Conservation (phyloP, 305 asterid genomes). For the Fraxinus nigra region DNA sequence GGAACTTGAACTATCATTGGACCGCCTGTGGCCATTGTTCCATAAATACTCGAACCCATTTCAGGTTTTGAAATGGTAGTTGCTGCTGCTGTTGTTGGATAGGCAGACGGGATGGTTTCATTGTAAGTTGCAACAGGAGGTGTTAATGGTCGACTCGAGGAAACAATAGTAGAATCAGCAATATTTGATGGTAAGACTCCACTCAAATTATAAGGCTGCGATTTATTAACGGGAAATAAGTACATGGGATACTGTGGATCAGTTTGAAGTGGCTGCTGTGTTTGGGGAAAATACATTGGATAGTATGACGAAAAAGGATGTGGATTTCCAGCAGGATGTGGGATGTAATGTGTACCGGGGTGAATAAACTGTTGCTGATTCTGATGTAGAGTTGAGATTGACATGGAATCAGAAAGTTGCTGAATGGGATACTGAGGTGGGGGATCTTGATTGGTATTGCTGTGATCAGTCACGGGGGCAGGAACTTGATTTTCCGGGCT, state of each 20-base stretch:
- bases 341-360: conserved; percentile 42
- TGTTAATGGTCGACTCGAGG: conserved; percentile 24
- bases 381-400: conserved; percentile 28
- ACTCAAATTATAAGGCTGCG: conserved; percentile 35
- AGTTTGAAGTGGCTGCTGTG: conserved; percentile 42
- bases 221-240: conserved; percentile 39
- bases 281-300: conserved; percentile 50
- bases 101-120: conserved; percentile 26
- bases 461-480: conserved; percentile 23
- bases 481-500: conserved; percentile 30
- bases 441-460: conserved; percentile 24
- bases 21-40: conserved; percentile 25
- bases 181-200: conserved; percentile 24
- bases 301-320: conserved; percentile 54
- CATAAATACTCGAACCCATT: conserved; percentile 29
- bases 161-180: conserved; percentile 31
- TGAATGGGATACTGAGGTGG: conserved; percentile 33
- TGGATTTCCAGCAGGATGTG: conserved; percentile 39
- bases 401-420: conserved; percentile 32
- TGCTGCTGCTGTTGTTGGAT: conserved; percentile 24
- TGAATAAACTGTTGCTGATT: conserved; percentile 47
- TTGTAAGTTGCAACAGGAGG: conserved; percentile 26
- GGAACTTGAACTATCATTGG: conserved; percentile 47
- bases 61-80: conserved; percentile 33
- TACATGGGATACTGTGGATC: conserved; percentile 58